phyloP scores from a whole-genome alignment of 352 stramenopile genomes.

The Phytopythium montanum region DNA sequence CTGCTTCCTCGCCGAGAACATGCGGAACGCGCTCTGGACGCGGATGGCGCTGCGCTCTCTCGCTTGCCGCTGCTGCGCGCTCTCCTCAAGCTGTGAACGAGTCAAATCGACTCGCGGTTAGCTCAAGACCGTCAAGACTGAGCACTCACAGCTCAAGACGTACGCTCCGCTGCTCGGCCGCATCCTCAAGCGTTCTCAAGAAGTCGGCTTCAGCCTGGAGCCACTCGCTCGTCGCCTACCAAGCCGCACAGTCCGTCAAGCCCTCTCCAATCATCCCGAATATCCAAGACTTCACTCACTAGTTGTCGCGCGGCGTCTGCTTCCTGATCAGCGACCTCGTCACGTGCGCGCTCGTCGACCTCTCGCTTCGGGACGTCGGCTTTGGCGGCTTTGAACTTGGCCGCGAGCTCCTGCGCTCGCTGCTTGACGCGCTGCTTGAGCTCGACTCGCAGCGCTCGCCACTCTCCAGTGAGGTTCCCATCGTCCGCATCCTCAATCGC shows the following conservation, averaged over 20 bases:
- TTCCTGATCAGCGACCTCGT: slow-evolving; percentile 35
- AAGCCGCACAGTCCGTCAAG: slow-evolving; percentile 4
- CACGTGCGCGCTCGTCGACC: slow-evolving; percentile 5
- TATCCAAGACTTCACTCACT: slow-evolving; percentile 17
- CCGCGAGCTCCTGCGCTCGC: slow-evolving; percentile 30
- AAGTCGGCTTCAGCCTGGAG: slow-evolving; percentile 46
- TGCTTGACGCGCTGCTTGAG: slow-evolving; percentile 30
- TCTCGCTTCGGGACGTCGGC: slow-evolving; percentile 40
- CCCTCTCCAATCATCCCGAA: neutral
- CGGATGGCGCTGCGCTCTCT: slow-evolving; percentile 37
- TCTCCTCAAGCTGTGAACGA: slow-evolving; percentile 35
- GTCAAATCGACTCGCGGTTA: neutral
- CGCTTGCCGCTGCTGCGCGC: slow-evolving; percentile 22
- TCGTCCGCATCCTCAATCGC: slow-evolving; percentile 40
- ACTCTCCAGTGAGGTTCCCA: slow-evolving; percentile 16
- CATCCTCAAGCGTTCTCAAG: slow-evolving; percentile 36
- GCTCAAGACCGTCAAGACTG: neutral
- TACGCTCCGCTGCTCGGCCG: slow-evolving; percentile 48
- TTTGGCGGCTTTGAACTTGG: slow-evolving; percentile 45
- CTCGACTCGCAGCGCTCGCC: slow-evolving; percentile 33
- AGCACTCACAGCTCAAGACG: slow-evolving; percentile 9
- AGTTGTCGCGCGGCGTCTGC: slow-evolving; percentile 36
- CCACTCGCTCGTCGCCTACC: slow-evolving; percentile 46
- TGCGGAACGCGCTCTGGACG: slow-evolving; percentile 57
- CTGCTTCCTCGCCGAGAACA: slow-evolving; percentile 45